phyloP scores from a whole-genome alignment of 371 early-diverging fungal species.

The Chytridium lagenaria region DNA sequence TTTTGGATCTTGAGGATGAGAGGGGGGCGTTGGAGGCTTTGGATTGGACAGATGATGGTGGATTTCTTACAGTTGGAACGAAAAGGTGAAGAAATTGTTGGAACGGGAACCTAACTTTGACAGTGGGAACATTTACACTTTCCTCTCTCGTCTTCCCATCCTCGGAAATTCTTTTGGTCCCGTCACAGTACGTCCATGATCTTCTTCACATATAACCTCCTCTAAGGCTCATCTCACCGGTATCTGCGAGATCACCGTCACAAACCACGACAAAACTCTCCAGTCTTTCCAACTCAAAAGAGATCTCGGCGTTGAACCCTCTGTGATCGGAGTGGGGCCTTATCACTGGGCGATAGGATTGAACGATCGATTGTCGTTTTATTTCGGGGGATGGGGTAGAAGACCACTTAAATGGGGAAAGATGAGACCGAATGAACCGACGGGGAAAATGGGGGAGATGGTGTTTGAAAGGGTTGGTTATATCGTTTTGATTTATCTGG shows the following conservation, averaged over 20 bases:
- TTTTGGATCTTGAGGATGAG: too few relatives aligned
- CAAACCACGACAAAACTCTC: conserved; percentile 30
- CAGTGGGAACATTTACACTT: conserved; percentile 50
- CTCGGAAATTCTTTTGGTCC: too few relatives aligned
- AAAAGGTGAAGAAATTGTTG: conserved; percentile 39
- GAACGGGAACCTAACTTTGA: background rate
- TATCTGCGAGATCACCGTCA: conserved; percentile 43
- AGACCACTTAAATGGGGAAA: conserved; percentile 13
- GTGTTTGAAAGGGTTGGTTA: background rate
- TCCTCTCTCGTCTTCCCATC: conserved; percentile 46
- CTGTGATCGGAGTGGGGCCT: conserved; percentile 48
- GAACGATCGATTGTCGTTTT: conserved; percentile 37
- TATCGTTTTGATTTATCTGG: conserved; percentile 31
- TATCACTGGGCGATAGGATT: conserved; percentile 38
- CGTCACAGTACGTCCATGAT: too few relatives aligned
- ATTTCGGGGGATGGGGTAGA: conserved; percentile 37
- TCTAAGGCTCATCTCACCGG: conserved; percentile 44
- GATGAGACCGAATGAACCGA: background rate
- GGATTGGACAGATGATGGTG: conserved; percentile 57
- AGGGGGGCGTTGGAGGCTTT: conserved; percentile 39
- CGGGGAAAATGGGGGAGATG: conserved; percentile 2
- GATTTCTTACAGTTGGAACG: conserved; percentile 52
- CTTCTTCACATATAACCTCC: conserved; percentile 20
- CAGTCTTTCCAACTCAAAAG: conserved; percentile 33
- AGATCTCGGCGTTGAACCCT: conserved; percentile 49